Evolutionary conservation across 768 basidiomycete species (phyloP), one percentile per base, ranked within the genome.

Genomic region (Pleurotus eryngii): DNA sequence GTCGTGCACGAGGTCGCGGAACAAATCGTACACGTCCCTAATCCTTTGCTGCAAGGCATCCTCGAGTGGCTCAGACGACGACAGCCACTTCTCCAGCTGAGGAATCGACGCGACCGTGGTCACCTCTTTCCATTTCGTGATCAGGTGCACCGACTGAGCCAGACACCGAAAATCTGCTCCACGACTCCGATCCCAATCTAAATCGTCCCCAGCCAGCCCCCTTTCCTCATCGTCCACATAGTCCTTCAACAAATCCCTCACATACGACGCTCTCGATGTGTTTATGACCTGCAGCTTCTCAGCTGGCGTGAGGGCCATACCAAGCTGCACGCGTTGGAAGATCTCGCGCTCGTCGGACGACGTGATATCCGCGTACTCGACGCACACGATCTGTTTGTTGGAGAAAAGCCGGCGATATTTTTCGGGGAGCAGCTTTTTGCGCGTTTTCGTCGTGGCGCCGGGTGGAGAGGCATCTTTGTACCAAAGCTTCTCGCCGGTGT

Each of bases 321-420:
- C 81, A 17, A 80, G 61, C 62, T 82, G 81, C 35, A 82, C 81
- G 45, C 81, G 75, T 72, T 82, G 77, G 60, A 87, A 90, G 22
- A 87, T 83, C 63, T 87, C 87, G 26, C 86, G 77, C 61, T 89
- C 89, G 63, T 82, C 79, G 49, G 82, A 76, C 5, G 66, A 66
- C 0, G 68, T 72, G 42, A 87, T 64, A 15, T 74, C 73, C 2
- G 70, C 67, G 60, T 86, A 86, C 63, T 85, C 85, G 1, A 81
- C 74, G 56, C 78, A 82, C 8, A 75, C 74, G 12, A 84, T 74
- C 55, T 79, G 76, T 59, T 76, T 80, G 51, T 75, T 86, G 15
- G 80, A 73, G 60, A 92, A 92, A 1, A 83, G 39, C 12, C 78
- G 81, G 55, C 73, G 77, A 63, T 83, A 85, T 51, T 75, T 79